Evolutionary conservation across 2,329 filamentous ascomycete species (phyloP).

Genomic region (Arthrobotrys sinensis): DNA sequence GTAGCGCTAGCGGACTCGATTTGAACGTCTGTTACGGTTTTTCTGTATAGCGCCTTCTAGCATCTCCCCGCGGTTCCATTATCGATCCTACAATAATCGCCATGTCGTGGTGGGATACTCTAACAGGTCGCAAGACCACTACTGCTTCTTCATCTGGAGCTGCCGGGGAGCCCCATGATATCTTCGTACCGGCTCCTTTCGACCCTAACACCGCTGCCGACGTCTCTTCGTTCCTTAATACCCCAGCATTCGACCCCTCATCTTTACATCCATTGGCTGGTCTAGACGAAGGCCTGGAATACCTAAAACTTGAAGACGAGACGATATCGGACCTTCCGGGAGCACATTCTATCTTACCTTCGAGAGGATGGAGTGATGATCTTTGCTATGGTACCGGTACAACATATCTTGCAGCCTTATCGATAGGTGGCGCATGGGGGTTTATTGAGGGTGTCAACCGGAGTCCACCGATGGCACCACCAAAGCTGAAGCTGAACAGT

Average conservation of each 20-base stretch:
- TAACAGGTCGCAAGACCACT: constrained; percentile 67
- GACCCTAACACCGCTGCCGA: constrained; percentile 82
- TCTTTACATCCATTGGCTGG: constrained; percentile 93
- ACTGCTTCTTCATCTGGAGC: constrained; percentile 71
- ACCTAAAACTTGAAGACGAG: constrained; percentile 93
- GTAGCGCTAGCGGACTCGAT: background rate
- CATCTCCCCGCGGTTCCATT: background rate
- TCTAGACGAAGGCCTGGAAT: constrained; percentile 93
- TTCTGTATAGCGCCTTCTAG: background rate
- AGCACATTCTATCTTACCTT: constrained; percentile 88
- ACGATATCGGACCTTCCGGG: constrained; percentile 88
- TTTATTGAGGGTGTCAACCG: constrained; percentile 88
- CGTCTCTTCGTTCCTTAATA: constrained; percentile 87
- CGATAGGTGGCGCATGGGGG: constrained; percentile 91
- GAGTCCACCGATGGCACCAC: constrained; percentile 79
- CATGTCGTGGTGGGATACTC: constrained; percentile 68
- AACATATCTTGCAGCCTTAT: constrained; percentile 90
- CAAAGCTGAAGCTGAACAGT: constrained; percentile 92
- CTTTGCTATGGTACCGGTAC: constrained; percentile 97
- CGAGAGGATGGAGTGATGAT: constrained; percentile 97
- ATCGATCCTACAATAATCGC: constrained; percentile 33
- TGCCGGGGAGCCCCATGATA: constrained; percentile 68
- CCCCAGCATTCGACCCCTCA: constrained; percentile 84
- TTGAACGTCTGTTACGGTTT: background rate
- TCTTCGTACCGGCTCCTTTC: constrained; percentile 75